phyloP scores from a whole-genome alignment of 129 eudicot species.

The Arctium minus region DNA sequence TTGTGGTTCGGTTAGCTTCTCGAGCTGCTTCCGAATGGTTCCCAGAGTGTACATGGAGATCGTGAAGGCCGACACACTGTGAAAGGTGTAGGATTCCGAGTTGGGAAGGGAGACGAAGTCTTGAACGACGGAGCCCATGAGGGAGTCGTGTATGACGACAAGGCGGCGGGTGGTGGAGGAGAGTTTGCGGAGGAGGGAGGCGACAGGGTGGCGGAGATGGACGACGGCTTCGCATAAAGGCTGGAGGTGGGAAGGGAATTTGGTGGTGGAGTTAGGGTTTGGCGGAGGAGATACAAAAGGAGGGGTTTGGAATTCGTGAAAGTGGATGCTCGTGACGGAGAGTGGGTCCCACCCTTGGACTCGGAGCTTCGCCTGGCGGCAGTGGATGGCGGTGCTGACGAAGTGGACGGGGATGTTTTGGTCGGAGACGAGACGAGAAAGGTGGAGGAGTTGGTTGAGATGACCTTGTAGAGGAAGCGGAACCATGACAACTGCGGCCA shows the following conservation, averaged over 20 bases:
- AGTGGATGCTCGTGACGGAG: slow-evolving; percentile 27
- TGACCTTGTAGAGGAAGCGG: slow-evolving; percentile 72
- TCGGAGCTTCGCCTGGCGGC: slow-evolving; percentile 47
- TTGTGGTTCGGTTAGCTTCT: neutral
- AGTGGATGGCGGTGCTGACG: slow-evolving; percentile 43
- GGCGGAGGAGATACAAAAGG: slow-evolving; percentile 40
- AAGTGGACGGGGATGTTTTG: slow-evolving; percentile 54
- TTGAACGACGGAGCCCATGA: slow-evolving; percentile 51
- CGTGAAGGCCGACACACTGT: slow-evolving; percentile 40
- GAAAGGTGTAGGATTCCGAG: slow-evolving; percentile 51
- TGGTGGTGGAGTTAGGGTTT: slow-evolving; percentile 31
- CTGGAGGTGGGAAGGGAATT: slow-evolving; percentile 60
- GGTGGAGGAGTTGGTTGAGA: slow-evolving; percentile 74
- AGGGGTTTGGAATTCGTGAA: slow-evolving; percentile 49
- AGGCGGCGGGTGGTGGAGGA: slow-evolving; percentile 31
- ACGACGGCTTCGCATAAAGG: slow-evolving; percentile 35
- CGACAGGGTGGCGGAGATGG: slow-evolving; percentile 42
- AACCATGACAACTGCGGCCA: slow-evolving; percentile 48
- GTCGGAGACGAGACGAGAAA: slow-evolving; percentile 56
- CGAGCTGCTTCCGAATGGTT: neutral
- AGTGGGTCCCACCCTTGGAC: slow-evolving; percentile 37
- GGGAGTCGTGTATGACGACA: slow-evolving; percentile 45
- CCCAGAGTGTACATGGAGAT: slow-evolving; percentile 2
- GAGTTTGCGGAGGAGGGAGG: slow-evolving; percentile 23
- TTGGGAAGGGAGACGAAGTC: slow-evolving; percentile 37